These are phyloP conservation scores for Pseudocercospora pini-densiflorae DNA, from an alignment of 2,329 filamentous ascomycete genomes.

Conservation along the genomic window DNA sequence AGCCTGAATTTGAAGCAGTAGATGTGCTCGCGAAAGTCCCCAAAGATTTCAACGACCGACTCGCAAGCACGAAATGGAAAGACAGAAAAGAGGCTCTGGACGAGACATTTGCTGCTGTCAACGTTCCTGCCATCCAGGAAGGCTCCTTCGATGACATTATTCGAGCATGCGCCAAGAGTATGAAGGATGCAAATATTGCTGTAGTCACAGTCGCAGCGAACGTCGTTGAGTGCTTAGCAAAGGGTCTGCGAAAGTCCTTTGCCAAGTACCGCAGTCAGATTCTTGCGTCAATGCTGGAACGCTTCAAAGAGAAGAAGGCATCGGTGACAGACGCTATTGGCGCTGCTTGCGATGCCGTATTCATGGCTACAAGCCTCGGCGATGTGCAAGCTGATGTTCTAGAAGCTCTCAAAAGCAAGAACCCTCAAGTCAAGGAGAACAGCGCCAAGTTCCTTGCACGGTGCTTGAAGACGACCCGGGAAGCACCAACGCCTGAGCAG, in stretches of 20 bases:
- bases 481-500: conserved; percentile 83
- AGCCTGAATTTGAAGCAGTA: conserved; percentile 73
- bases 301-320: conserved; percentile 96
- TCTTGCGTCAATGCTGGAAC: conserved; percentile 89
- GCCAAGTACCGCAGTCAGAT: conserved; percentile 78
- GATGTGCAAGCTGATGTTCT: conserved; percentile 93
- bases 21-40: conserved; percentile 84
- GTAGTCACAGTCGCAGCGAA: conserved; percentile 93
- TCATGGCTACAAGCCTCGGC: conserved; percentile 68
- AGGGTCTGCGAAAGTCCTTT: conserved; percentile 79
- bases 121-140: conserved; percentile 90
- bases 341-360: conserved; percentile 76
- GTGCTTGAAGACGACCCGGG: conserved; percentile 79
- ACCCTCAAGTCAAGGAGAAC: conserved; percentile 95
- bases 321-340: conserved; percentile 86
- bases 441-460: conserved; percentile 92
- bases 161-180: conserved; percentile 84
- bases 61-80: conserved; percentile 96
- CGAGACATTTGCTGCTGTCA: conserved; percentile 73
- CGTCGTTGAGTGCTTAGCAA: conserved; percentile 87
- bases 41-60: conserved; percentile 77
- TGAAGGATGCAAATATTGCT: conserved; percentile 98
- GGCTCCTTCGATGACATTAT: conserved; percentile 84
- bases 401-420: conserved; percentile 87
- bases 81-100: conserved; percentile 95